These are phyloP conservation scores for Lumnitzera racemosa DNA, from an alignment of 345 rosid genomes.

Conservation along the genomic window DNA sequence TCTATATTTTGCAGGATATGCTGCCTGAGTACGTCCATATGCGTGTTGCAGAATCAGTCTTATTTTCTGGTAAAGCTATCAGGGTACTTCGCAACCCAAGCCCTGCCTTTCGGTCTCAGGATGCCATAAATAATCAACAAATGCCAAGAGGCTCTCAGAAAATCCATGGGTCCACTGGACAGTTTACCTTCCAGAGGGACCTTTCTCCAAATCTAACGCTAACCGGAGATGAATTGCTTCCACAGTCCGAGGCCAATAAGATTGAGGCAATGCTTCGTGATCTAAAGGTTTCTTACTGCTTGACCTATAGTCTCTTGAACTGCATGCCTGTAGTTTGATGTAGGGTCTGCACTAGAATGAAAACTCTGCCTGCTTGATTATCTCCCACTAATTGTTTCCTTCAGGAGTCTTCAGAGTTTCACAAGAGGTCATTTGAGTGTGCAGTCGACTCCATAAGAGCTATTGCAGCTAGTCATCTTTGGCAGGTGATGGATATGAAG, in stretches of 20 bases:
- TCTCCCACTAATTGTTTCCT: conserved; percentile 4
- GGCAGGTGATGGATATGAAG: conserved; percentile 72
- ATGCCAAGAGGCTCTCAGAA: conserved; percentile 42
- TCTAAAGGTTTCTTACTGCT: conserved; percentile 50
- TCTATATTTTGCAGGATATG: conserved; percentile 66
- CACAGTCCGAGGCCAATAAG: conserved; percentile 91
- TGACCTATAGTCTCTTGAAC: neutral
- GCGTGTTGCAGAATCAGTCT: conserved; percentile 87
- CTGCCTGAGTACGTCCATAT: conserved; percentile 82
- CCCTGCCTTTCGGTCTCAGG: conserved; percentile 59
- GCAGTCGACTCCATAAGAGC: conserved; percentile 84
- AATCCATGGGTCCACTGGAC: conserved; percentile 47
- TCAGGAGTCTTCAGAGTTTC: conserved; percentile 91
- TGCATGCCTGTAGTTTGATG: no score
- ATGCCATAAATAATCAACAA: conserved; percentile 41
- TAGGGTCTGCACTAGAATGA: no score
- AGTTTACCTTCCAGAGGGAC: conserved; percentile 46
- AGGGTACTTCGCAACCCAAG: conserved; percentile 92
- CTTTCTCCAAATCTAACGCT: conserved; percentile 36
- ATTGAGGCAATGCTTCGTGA: conserved; percentile 83
- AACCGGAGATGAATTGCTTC: conserved; percentile 74
- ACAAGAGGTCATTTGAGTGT: conserved; percentile 83
- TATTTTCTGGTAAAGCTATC: conserved; percentile 97
- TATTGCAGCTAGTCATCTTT: conserved; percentile 95
- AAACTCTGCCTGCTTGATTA: no score